Conservation (phyloP, 805 yeast genomes). For the Candida rishiriensis region DNA sequence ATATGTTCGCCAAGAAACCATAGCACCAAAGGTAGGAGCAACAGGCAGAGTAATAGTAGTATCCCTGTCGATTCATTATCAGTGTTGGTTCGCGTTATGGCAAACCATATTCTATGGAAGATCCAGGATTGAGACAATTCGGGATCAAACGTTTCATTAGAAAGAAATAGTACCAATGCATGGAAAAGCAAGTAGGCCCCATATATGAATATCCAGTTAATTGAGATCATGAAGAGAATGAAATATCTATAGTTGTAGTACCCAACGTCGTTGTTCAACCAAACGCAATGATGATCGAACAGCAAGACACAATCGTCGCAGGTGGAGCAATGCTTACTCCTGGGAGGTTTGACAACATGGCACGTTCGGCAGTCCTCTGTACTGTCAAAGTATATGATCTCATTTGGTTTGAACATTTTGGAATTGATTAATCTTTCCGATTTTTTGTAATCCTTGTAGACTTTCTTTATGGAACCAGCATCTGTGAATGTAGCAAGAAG, state of each 20-base stretch:
- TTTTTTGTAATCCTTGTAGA: conserved; percentile 8
- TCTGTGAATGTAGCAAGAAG: conserved; percentile 35
- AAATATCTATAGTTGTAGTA: conserved; percentile 48
- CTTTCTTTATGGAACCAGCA: conserved; percentile 35
- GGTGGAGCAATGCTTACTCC: conserved; percentile 69
- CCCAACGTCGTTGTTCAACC: conserved; percentile 54
- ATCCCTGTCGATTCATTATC: conserved; percentile 39
- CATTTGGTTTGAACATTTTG: conserved; percentile 32
- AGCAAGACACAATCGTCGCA: conserved; percentile 62
- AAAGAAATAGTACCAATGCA: conserved; percentile 16
- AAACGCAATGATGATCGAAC: conserved; percentile 62
- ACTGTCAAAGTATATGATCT: conserved; percentile 37
- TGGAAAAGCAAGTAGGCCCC: conserved; percentile 36
- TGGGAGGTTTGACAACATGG: conserved; percentile 62
- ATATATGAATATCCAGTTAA: conserved; percentile 33
- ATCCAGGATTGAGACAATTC: conserved; percentile 13
- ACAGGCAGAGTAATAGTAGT: conserved; percentile 35
- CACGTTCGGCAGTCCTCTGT: conserved; percentile 44
- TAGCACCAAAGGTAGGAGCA: conserved; percentile 34
- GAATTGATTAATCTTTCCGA: conserved; percentile 5
- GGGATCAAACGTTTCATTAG: conserved; percentile 9
- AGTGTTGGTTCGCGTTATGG: conserved; percentile 27
- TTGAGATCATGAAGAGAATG: conserved; percentile 34
- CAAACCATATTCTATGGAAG: conserved; percentile 17
- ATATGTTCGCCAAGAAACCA: conserved; percentile 39